Conservation (phyloP, 805 yeast genomes). For the Starmerella sp. region DNA sequence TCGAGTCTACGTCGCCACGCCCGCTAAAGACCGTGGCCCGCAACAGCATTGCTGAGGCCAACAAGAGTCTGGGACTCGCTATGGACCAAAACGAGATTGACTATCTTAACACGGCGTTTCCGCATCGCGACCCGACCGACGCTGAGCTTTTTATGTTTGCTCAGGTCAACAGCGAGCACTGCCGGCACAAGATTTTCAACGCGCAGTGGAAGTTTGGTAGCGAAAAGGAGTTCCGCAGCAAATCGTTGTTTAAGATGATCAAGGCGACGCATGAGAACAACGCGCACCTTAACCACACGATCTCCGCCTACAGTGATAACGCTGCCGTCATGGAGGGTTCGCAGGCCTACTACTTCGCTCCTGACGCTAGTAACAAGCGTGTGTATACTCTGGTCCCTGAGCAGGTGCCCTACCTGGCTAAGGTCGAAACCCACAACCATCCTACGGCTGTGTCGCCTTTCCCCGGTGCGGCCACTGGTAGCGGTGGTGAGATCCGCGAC, state of each 20-base stretch:
- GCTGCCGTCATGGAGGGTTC: slow-evolving; percentile 92
- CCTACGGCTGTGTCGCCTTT: slow-evolving; percentile 99
- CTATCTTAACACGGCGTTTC: slow-evolving; percentile 75
- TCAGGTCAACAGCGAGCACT: slow-evolving; percentile 97
- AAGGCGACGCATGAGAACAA: slow-evolving; percentile 68
- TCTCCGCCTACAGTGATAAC: slow-evolving; percentile 92
- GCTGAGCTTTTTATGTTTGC: slow-evolving; percentile 98
- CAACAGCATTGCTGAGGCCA: slow-evolving; percentile 55
- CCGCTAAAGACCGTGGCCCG: slow-evolving; percentile 52
- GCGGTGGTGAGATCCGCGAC: slow-evolving; percentile 99
- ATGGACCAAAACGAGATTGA: slow-evolving; percentile 87
- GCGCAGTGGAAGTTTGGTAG: slow-evolving; percentile 85
- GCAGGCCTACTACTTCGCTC: slow-evolving; percentile 54
- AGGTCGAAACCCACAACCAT: slow-evolving; percentile 97
- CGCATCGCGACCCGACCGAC: slow-evolving; percentile 87
- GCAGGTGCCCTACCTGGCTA: slow-evolving; percentile 75
- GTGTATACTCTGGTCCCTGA: slow-evolving; percentile 69
- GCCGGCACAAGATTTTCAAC: slow-evolving; percentile 97
- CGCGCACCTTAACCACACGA: slow-evolving; percentile 65
- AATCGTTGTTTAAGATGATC: slow-evolving; percentile 84
- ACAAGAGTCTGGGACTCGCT: slow-evolving; percentile 82
- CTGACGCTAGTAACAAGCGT: slow-evolving; percentile 52
- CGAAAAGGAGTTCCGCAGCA: slow-evolving; percentile 63
- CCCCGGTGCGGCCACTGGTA: slow-evolving; percentile 99
- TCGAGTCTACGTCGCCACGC: slow-evolving; percentile 68